Evolutionary conservation across 768 basidiomycete genomes (phyloP), one percentile per base, ranked within the genome.

Genomic region (Auriscalpium microsporum): DNA sequence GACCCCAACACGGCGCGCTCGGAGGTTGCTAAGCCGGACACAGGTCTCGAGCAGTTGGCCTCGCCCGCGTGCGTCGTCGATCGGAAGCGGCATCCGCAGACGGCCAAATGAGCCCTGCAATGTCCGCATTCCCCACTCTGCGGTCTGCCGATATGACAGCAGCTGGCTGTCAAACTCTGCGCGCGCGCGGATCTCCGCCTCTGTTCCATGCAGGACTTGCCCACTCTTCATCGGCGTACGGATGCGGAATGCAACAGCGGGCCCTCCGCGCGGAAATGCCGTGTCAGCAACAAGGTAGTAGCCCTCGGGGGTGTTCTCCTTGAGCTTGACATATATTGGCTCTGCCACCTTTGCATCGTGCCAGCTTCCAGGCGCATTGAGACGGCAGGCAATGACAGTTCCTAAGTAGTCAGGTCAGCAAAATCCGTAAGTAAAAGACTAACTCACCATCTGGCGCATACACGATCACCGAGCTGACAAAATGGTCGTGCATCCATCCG

Each of bases 61-160:
- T 2, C 71, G 58, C 1, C 33, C 17, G 4, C 63, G 40, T 2
- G 46, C 50, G 54, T 75, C 37, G 40, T 68, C 58, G 23, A 76
- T 71, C 13, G 65, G 56, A 1, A 79, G 60, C 1, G 72, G 79
- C 1, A 81, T 50, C 4, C 70, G 64, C 10, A 81, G 67, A 1
- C 70, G 63, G 5, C 78, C 74, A 67, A 78, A 80, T 1, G 73
- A 72, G 8, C 75, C 75, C 57, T 78, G 77, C 8, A 80, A 49
- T 6, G 63, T 56, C 1, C 67, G 66, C 69, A 74, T 79, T 0
- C 78, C 78, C 80, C 77, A 81, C 59, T 81, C 76, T 10, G 76
- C 76, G 1, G 77, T 73, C 61, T 81, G 78, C 2, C 71, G 60
- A 56, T 65, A 78, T 3, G 74, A 76, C 0, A 79, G 62, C 0